Evolutionary conservation across 31 red algal species (phyloP).

Genomic region (Porphyra umbilicalis): DNA sequence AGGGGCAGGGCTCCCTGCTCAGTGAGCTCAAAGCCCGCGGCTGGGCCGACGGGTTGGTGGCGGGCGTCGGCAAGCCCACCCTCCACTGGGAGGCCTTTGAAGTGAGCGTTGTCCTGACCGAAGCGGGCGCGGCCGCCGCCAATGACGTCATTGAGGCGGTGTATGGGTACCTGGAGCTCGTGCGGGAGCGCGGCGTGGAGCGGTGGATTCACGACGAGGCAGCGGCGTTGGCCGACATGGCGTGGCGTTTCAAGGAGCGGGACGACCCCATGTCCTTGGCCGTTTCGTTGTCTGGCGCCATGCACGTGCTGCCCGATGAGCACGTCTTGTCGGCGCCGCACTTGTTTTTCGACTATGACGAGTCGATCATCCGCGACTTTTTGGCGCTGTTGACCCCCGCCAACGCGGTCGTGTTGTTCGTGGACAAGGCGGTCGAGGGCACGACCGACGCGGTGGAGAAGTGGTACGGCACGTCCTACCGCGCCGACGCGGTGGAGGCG

Average conservation of each 20-base stretch:
- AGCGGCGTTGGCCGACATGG: conserved; percentile 44
- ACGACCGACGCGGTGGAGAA: conserved; percentile 35
- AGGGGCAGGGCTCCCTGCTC: conserved; percentile 65
- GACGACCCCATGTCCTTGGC: conserved; percentile 37
- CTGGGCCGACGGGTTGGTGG: conserved; percentile 46
- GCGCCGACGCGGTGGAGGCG: conserved; percentile 17
- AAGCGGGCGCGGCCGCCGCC: conserved; percentile 43
- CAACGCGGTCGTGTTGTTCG: conserved; percentile 38
- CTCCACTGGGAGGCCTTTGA: conserved; percentile 25
- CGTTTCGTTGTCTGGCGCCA: conserved; percentile 2
- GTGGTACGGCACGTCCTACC: conserved; percentile 89
- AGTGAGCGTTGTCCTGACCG: conserved; percentile 50
- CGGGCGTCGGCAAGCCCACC: conserved; percentile 5
- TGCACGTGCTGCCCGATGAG: conserved; percentile 26
- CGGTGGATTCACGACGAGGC: conserved; percentile 62
- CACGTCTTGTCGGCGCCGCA: conserved; percentile 58
- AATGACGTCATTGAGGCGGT: conserved; percentile 44
- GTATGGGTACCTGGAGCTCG: conserved; percentile 46
- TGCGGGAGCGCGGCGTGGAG: conserved; percentile 32
- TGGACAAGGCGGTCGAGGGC: conserved; percentile 25
- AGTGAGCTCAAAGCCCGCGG: conserved; percentile 50
- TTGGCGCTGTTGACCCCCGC: conserved; percentile 44
- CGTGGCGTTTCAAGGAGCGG: conserved; percentile 73
- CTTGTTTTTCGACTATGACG: conserved; percentile 49
- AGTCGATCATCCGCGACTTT: conserved; percentile 18